Evolutionary conservation across 2,329 filamentous ascomycete genomes (phyloP).

Genomic region (Uncinocarpus reesii): DNA sequence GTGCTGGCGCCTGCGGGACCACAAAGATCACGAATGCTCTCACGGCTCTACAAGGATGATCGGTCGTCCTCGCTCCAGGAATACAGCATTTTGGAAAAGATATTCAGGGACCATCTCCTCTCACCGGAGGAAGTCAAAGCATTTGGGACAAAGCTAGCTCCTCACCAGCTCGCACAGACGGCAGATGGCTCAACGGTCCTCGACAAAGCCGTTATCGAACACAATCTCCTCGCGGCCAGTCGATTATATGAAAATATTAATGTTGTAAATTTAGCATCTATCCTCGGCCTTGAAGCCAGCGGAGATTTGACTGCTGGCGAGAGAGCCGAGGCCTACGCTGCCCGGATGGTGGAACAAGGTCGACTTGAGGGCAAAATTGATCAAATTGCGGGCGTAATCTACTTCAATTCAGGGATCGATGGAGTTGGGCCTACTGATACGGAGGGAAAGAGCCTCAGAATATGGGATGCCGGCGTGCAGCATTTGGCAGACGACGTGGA

Average conservation of each 20-base stretch:
- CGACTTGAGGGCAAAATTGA: constrained; percentile 81
- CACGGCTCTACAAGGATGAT: constrained; percentile 87
- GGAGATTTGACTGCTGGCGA: constrained; percentile 45
- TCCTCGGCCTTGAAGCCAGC: constrained; percentile 59
- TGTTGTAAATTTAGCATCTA: constrained; percentile 61
- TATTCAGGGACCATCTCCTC: constrained; percentile 84
- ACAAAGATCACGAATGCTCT: constrained; percentile 65
- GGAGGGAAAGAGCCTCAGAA: constrained; percentile 61
- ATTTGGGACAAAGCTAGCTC: constrained; percentile 68
- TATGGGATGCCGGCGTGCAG: constrained; percentile 85
- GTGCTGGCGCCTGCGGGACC: constrained; percentile 88
- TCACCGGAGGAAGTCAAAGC: constrained; percentile 70
- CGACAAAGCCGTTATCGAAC: constrained; percentile 86
- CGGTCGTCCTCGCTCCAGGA: constrained; percentile 61
- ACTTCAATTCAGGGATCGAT: constrained; percentile 64
- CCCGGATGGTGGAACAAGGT: constrained; percentile 91
- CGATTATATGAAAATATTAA: constrained; percentile 67
- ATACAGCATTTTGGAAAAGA: constrained; percentile 87
- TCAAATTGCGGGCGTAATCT: constrained; percentile 80
- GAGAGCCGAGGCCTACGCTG: constrained; percentile 81
- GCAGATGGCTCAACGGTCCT: constrained; percentile 87
- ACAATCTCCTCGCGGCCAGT: constrained; percentile 83
- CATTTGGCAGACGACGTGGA: constrained; percentile 82
- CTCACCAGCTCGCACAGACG: constrained; percentile 83
- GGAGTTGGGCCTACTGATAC: constrained; percentile 55